Conservation (phyloP, 805 yeast genomes). For the Candida koratica region DNA sequence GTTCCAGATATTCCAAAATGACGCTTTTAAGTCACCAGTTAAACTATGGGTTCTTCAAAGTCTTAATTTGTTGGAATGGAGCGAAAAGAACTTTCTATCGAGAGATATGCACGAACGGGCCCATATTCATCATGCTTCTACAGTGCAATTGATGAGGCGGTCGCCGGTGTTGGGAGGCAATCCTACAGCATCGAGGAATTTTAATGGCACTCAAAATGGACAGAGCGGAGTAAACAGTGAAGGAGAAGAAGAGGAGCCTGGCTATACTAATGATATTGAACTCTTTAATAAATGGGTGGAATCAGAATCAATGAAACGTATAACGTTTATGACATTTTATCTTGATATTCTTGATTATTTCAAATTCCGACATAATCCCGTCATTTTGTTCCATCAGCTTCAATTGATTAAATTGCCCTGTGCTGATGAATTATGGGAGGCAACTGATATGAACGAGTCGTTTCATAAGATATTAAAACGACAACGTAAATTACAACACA, state of each 20-base stretch:
- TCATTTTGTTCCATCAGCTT: slow-evolving; percentile 34
- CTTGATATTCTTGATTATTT: slow-evolving; percentile 76
- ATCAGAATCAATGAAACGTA: slow-evolving; percentile 70
- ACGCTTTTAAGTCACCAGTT: slow-evolving; percentile 74
- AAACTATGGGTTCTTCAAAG: slow-evolving; percentile 74
- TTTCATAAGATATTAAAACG: slow-evolving; percentile 36
- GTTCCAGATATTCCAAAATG: slow-evolving; percentile 64
- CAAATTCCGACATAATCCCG: slow-evolving; percentile 68
- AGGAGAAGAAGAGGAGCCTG: slow-evolving; percentile 29
- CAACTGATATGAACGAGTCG: slow-evolving; percentile 35
- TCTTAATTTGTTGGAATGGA: slow-evolving; percentile 67
- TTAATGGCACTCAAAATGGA: slow-evolving; percentile 1
- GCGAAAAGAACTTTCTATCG: slow-evolving; percentile 69
- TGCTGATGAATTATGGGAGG: slow-evolving; percentile 38
- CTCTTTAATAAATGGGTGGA: slow-evolving; percentile 71
- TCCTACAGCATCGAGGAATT: slow-evolving; percentile 30
- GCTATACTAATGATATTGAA: slow-evolving; percentile 25
- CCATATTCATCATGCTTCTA: slow-evolving; percentile 82
- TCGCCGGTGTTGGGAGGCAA: slow-evolving; percentile 75
- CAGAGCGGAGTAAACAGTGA: slow-evolving; percentile 22
- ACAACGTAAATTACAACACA: slow-evolving; percentile 26
- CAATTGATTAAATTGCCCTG: slow-evolving; percentile 41
- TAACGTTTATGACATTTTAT: slow-evolving; percentile 78
- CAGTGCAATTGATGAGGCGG: slow-evolving; percentile 71
- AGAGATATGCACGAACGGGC: slow-evolving; percentile 76